phyloP scores from a whole-genome alignment of 73 alveolate species.

The Uronychia binucleata region DNA sequence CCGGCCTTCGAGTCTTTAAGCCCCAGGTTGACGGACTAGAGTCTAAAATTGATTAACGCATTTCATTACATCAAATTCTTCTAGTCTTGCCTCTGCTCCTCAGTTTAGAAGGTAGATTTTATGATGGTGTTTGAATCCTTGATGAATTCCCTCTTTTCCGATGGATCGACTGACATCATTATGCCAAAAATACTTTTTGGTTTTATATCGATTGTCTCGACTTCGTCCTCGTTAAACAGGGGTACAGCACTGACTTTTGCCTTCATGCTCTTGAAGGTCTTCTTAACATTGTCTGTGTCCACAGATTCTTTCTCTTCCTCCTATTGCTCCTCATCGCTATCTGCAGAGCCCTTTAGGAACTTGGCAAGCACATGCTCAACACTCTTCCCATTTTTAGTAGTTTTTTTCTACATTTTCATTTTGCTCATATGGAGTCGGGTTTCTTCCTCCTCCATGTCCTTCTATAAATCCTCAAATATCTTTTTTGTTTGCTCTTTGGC shows the following conservation, averaged over 20 bases:
- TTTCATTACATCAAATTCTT: not conserved
- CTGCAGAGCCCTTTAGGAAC: not conserved
- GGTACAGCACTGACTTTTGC: not conserved
- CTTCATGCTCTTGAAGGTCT: not conserved
- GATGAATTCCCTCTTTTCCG: slow-evolving; percentile 36
- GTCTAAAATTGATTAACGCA: too few species aligned
- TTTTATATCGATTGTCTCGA: not conserved
- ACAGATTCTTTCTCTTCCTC: slow-evolving; percentile 7
- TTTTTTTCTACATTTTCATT: not conserved
- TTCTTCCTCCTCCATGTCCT: slow-evolving; percentile 35
- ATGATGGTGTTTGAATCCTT: not conserved
- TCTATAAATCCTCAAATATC: slow-evolving; percentile 11
- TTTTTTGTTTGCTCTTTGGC: slow-evolving; percentile 23
- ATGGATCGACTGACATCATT: not conserved
- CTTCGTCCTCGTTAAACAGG: not conserved
- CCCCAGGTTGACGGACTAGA: not conserved
- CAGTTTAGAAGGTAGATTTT: slow-evolving; percentile 18
- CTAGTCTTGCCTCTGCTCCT: not conserved
- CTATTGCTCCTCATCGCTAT: not conserved
- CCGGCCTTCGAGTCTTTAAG: slow-evolving; percentile 29
- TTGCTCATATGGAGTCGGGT: not conserved
- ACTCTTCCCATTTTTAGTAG: not conserved
- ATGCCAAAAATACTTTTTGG: not conserved
- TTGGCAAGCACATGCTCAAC: not conserved
- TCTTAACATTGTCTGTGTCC: not conserved